These are phyloP conservation scores for Elaeis oleifera DNA, from an alignment of 202 grass and related monocot genomes.

Conservation along the genomic window DNA sequence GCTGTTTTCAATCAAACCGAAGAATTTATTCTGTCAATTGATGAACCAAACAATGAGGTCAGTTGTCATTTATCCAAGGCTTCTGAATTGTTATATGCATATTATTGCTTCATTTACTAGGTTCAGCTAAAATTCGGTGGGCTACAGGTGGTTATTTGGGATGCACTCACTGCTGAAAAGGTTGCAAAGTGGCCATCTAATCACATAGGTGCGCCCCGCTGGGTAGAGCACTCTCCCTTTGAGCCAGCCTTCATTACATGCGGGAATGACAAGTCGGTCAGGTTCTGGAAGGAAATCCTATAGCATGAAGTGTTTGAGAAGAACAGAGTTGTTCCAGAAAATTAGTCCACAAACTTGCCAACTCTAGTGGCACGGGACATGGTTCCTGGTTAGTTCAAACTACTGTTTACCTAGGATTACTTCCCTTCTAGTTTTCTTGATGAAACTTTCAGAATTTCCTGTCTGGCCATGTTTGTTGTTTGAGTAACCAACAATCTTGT, in stretches of 20 bases:
- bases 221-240: conserved; percentile 69
- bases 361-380: too few relatives aligned
- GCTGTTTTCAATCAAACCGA: conserved; percentile 77
- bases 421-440: too few relatives aligned
- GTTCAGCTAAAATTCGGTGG: background rate
- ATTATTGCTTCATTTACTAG: conserved; percentile 10
- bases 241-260: conserved; percentile 70
- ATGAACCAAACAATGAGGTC: conserved; percentile 83
- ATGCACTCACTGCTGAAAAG: conserved; percentile 67
- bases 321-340: background rate
- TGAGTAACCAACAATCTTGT: too few relatives aligned
- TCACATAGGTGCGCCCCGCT: conserved; percentile 57
- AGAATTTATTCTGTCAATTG: conserved; percentile 74
- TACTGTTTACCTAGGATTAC: too few relatives aligned
- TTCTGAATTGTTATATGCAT: background rate
- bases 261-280: conserved; percentile 68
- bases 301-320: conserved; percentile 6
- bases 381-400: too few relatives aligned
- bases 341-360: too few relatives aligned
- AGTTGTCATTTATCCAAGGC: background rate
- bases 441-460: too few relatives aligned
- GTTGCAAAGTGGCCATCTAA: conserved; percentile 64
- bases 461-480: too few relatives aligned
- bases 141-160: conserved; percentile 77
- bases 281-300: conserved; percentile 70